Evolutionary conservation across 176 grass and related monocot species (phyloP).

Genomic region (Phyllostachys edulis): DNA sequence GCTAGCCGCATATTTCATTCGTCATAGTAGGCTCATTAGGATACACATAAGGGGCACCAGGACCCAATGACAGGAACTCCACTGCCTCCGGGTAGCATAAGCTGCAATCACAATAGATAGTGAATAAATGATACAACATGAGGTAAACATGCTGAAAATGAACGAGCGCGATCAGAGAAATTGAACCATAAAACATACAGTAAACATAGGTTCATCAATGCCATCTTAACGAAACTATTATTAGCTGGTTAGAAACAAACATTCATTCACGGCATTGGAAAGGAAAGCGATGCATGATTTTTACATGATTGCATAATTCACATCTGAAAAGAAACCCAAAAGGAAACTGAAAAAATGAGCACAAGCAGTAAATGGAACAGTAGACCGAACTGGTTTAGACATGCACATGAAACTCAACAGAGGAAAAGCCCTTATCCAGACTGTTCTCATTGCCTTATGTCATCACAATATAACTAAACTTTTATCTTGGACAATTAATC

Average conservation of each 20-base stretch:
- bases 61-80: neutral
- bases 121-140: neutral
- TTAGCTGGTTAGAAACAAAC: neutral
- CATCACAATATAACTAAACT: neutral
- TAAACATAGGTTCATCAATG: neutral
- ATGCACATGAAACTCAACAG: neutral
- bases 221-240: neutral
- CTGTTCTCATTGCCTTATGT: neutral
- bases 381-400: neutral
- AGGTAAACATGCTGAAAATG: neutral
- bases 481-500: neutral
- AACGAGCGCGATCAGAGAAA: neutral
- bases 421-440: neutral
- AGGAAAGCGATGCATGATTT: neutral
- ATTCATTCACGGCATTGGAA: neutral
- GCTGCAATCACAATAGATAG: constrained; percentile 22
- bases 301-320: neutral
- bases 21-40: constrained; percentile 28
- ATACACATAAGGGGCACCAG: neutral
- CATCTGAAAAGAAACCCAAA: neutral
- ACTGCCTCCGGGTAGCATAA: neutral
- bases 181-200: neutral
- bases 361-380: neutral
- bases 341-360: neutral
- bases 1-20: neutral